phyloP scores from a whole-genome alignment of 2,329 filamentous ascomycete species.

The Aspergillus chevalieri region DNA sequence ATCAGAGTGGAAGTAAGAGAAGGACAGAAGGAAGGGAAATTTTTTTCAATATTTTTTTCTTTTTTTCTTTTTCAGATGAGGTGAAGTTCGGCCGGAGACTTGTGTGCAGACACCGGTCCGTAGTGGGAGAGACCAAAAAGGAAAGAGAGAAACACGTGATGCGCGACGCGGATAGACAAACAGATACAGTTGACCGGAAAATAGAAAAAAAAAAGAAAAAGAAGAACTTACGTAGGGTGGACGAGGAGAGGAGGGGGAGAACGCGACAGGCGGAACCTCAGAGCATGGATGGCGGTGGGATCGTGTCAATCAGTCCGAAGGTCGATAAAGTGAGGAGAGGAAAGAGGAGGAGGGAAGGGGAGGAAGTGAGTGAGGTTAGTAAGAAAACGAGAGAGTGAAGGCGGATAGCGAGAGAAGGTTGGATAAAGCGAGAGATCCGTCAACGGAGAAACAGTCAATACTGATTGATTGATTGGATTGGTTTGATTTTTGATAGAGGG shows the following conservation, averaged over 20 bases:
- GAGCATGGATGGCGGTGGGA: constrained; percentile 16
- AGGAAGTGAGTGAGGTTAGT: constrained; percentile 6
- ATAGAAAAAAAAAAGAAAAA: background rate
- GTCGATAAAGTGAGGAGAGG: constrained; percentile 2
- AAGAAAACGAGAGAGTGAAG: constrained; percentile 1
- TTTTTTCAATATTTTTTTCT: background rate
- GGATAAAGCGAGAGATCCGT: background rate
- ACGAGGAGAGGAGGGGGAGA: constrained; percentile 4
- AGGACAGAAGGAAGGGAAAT: constrained; percentile 3
- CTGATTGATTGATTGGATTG: no score
- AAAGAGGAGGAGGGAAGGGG: constrained; percentile 3
- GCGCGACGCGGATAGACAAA: no score
- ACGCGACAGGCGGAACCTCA: constrained; percentile 15
- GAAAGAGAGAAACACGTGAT: constrained; percentile 1
- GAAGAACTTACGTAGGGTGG: constrained; percentile 13
- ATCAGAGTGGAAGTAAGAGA: background rate
- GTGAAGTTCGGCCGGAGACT: no score
- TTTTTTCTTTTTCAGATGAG: background rate
- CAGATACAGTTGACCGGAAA: background rate
- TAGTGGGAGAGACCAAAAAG: constrained; percentile 3
- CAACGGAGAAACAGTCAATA: background rate
- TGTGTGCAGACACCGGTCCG: background rate
- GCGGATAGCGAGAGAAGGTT: background rate
- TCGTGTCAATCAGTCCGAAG: constrained; percentile 9
- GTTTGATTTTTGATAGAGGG: no score